A percentile compares a stretch with the other conserved stretches of the same genome.
Conservation (phyloP, 257 asterid genomes). For the Solanum raphanifolium region DNA sequence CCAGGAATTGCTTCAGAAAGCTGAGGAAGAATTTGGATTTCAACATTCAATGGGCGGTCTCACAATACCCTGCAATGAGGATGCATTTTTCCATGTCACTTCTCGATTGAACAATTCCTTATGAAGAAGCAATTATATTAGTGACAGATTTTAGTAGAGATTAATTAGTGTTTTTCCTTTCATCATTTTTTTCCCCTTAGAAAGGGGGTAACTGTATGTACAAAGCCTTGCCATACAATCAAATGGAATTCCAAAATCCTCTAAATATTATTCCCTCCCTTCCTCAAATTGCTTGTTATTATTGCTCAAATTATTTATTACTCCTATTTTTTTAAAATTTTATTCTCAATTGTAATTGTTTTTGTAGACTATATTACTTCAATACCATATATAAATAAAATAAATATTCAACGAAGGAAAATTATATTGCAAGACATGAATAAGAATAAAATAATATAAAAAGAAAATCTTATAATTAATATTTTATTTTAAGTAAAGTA, state of each 20-base stretch:
- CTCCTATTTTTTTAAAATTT: too few species aligned
- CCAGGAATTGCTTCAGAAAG: not conserved
- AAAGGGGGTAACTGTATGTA: not conserved
- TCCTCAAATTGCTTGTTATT: too few species aligned
- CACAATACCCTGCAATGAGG: conserved; percentile 2
- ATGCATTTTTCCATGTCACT: not conserved
- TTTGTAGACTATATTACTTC: too few species aligned
- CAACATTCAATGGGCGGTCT: conserved; percentile 11
- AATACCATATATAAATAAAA: too few species aligned
- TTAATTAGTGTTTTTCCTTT: not conserved
- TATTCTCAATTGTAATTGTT: too few species aligned
- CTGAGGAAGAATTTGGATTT: conserved; percentile 9
- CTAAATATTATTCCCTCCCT: not conserved
- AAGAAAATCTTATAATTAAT: too few species aligned
- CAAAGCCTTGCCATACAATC: not conserved
- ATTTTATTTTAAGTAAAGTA: too few species aligned
- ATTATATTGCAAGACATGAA: too few species aligned
- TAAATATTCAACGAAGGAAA: too few species aligned
- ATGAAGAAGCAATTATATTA: not conserved
- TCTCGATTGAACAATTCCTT: not conserved
- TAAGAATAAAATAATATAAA: too few species aligned
- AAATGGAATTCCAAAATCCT: not conserved
- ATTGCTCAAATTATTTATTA: not conserved
- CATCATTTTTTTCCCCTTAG: not conserved
- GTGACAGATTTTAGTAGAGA: not conserved